Conservation (phyloP, 2,329 filamentous ascomycete species). For the Sporothrix brasiliensis region DNA sequence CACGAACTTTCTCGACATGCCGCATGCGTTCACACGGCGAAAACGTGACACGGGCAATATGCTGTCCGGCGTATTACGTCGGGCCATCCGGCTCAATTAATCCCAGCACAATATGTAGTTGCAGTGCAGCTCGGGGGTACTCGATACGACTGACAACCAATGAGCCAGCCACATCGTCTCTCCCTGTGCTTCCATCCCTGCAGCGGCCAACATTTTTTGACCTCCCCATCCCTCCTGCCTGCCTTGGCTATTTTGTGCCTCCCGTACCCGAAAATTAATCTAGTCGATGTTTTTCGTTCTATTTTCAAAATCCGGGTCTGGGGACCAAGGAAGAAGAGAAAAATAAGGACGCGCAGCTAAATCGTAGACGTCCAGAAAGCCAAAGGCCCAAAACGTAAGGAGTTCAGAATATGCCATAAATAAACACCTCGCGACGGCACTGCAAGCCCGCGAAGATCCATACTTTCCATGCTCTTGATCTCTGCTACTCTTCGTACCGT, state of each 20-base stretch:
- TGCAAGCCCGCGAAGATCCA: background rate
- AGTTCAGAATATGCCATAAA: background rate
- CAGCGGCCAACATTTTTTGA: background rate
- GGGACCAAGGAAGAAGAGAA: background rate
- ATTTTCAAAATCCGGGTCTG: background rate
- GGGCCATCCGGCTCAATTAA: no score
- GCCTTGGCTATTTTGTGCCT: background rate
- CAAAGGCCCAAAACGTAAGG: background rate
- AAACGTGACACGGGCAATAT: background rate
- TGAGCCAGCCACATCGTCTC: background rate
- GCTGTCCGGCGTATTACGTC: no score
- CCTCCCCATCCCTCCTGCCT: background rate
- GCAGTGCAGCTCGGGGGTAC: background rate
- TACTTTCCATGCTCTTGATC: background rate
- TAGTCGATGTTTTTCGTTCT: background rate
- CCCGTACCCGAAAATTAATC: background rate
- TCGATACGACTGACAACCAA: background rate
- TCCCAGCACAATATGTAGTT: conserved; percentile 2
- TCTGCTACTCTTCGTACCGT: background rate
- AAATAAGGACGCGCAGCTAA: background rate
- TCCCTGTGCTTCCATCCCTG: conserved; percentile 18
- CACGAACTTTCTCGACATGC: background rate
- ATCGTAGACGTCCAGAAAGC: no score
- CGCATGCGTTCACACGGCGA: background rate
- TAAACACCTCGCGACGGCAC: conserved; percentile 1